These are phyloP conservation scores for Dryas integrifolia DNA, from an alignment of 331 rosid genomes.

Conservation along the genomic window DNA sequence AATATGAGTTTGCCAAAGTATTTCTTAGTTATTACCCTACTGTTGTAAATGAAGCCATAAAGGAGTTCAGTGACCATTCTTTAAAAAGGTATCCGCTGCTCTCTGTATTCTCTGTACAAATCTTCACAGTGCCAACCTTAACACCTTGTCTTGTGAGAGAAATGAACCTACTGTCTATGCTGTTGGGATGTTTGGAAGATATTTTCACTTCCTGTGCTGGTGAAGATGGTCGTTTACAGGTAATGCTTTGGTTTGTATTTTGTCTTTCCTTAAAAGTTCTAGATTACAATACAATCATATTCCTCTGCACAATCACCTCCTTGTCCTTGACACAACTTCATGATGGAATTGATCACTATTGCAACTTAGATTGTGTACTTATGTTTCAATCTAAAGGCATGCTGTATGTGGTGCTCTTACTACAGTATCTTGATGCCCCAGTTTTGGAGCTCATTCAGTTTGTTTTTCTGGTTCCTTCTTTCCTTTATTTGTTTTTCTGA, in stretches of 20 bases:
- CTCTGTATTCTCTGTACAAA: constrained; percentile 84
- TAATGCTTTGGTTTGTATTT: constrained; percentile 22
- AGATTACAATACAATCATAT: not conserved
- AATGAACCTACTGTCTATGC: constrained; percentile 70
- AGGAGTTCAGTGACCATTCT: constrained; percentile 39
- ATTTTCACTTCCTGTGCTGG: constrained; percentile 76
- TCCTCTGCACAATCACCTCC: constrained; percentile 8
- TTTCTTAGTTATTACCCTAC: constrained; percentile 78
- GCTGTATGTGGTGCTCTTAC: not conserved
- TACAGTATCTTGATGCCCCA: not conserved
- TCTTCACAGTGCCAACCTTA: constrained; percentile 90
- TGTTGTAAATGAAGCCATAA: constrained; percentile 59
- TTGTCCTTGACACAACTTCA: not conserved
- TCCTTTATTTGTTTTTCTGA: not conserved
- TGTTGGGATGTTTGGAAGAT: constrained; percentile 70
- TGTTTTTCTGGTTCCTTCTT: not conserved
- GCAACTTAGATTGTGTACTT: constrained; percentile 12
- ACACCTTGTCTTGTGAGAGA: constrained; percentile 89
- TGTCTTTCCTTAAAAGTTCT: constrained; percentile 12
- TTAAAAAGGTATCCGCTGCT: constrained; percentile 59
- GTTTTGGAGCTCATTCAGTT: not conserved
- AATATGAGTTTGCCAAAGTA: constrained; percentile 86
- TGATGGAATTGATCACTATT: constrained; percentile 1
- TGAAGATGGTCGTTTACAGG: constrained; percentile 73
- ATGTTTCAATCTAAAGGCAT: not conserved